A percentile compares a stretch with the other conserved stretches of the same genome.
Conservation (phyloP, 352 stramenopile species). For the Globisporangium carolinianum region DNA sequence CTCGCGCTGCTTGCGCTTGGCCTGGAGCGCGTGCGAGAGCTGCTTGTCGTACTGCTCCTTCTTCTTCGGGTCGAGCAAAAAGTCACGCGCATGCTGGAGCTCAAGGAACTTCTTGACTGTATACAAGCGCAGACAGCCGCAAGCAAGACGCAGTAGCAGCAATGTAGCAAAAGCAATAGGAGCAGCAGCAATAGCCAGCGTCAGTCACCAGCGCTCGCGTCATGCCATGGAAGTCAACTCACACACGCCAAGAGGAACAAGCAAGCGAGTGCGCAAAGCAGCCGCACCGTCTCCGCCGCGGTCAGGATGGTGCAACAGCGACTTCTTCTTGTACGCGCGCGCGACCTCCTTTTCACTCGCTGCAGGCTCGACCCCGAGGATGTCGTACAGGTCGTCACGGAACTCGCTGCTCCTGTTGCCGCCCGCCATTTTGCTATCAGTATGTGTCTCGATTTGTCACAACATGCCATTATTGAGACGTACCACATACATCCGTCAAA, state of each 20-base stretch:
- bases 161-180: too few relatives aligned
- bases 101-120: constrained; percentile 80
- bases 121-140: background rate
- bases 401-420: constrained; percentile 17
- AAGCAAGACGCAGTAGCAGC: constrained; percentile 2
- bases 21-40: constrained; percentile 50
- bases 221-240: too few relatives aligned
- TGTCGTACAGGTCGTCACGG: constrained; percentile 58
- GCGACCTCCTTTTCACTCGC: constrained; percentile 60
- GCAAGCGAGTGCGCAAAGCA: background rate
- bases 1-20: constrained; percentile 62
- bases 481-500: background rate
- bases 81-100: constrained; percentile 68
- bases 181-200: too few relatives aligned
- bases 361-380: constrained; percentile 64
- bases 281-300: constrained; percentile 66
- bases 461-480: background rate
- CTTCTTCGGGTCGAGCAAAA: constrained; percentile 69
- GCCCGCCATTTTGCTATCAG: constrained; percentile 14
- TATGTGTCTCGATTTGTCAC: background rate
- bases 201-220: too few relatives aligned
- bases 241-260: background rate
- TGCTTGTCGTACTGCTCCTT: constrained; percentile 82
- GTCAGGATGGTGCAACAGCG: constrained; percentile 70
- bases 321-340: constrained; percentile 83